A percentile compares a stretch with the other conserved stretches of the same genome.
Evolutionary conservation across 164 flowering plant genomes (phyloP).

Genomic region (Pachysandra terminalis): DNA sequence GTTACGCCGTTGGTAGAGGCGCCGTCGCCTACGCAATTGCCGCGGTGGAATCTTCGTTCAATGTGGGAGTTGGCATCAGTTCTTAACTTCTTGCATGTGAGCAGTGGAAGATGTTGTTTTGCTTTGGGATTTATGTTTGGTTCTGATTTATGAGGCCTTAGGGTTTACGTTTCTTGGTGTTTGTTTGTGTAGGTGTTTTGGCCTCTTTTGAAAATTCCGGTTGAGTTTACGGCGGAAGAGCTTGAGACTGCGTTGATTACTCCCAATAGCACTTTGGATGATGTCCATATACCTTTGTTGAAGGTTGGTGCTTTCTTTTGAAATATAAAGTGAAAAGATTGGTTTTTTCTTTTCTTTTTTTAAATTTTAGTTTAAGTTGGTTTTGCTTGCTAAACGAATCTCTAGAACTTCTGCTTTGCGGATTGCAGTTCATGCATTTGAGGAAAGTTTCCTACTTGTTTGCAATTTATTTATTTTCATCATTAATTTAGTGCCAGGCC

Average conservation of each 20-base stretch:
- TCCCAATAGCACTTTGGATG: constrained; percentile 78
- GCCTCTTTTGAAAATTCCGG: constrained; percentile 73
- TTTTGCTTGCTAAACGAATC: not conserved
- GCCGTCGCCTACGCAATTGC: constrained; percentile 61
- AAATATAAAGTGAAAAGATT: not conserved
- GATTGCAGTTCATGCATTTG: not conserved
- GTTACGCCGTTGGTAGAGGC: constrained; percentile 61
- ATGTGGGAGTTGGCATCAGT: constrained; percentile 98
- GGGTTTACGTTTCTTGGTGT: not conserved
- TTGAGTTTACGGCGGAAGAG: constrained; percentile 93
- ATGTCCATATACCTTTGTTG: constrained; percentile 81
- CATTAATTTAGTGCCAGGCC: not conserved
- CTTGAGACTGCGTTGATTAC: constrained; percentile 89
- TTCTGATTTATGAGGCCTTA: constrained; percentile 2
- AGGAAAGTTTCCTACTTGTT: not conserved
- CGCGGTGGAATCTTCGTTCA: constrained; percentile 73
- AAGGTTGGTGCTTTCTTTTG: constrained; percentile 67
- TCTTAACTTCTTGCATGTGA: too few species aligned
- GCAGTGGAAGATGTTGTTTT: constrained; percentile 9
- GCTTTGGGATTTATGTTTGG: not conserved
- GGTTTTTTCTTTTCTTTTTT: too few species aligned
- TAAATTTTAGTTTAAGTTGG: not conserved
- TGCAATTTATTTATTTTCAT: not conserved
- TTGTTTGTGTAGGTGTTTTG: constrained; percentile 61
- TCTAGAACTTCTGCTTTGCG: not conserved